These are phyloP conservation scores for Helenozyma rhizophorensis DNA, from an alignment of 805 yeast genomes.

Conservation along the genomic window DNA sequence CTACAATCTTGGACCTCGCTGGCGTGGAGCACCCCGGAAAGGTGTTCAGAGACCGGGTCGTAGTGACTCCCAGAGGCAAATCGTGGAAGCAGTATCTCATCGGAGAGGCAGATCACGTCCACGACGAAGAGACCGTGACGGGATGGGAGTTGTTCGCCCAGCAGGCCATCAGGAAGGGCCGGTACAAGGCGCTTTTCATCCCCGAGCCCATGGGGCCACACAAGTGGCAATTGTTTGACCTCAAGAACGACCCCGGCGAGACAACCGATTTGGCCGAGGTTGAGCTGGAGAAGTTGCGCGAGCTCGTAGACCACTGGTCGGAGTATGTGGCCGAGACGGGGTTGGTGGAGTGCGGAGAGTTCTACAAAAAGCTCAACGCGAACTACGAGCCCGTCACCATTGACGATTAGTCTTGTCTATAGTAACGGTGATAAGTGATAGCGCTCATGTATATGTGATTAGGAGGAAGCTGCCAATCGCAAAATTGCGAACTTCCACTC, in stretches of 20 bases:
- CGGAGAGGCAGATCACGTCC: conserved; percentile 26
- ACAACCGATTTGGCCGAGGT: conserved; percentile 38
- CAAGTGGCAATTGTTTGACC: conserved; percentile 38
- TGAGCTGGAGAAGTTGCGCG: conserved; percentile 34
- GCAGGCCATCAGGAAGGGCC: conserved; percentile 50
- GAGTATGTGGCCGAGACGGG: conserved; percentile 52
- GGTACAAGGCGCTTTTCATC: conserved; percentile 44
- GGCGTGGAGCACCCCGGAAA: conserved; percentile 41
- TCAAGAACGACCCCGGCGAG: conserved; percentile 49
- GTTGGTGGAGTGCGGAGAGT: conserved; percentile 28
- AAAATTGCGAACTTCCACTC: too few species aligned
- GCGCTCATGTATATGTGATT: too few species aligned
- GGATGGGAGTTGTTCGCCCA: conserved; percentile 61
- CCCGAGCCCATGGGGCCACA: conserved; percentile 48
- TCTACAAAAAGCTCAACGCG: conserved; percentile 1
- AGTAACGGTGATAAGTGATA: too few species aligned
- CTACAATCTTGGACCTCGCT: conserved; percentile 51
- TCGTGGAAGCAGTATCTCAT: conserved; percentile 40
- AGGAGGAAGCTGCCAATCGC: too few species aligned
- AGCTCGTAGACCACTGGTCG: conserved; percentile 46
- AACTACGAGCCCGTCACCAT: conserved; percentile 1
- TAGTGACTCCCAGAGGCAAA: conserved; percentile 42
- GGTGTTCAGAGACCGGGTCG: conserved; percentile 37
- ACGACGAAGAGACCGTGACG: conserved; percentile 40
- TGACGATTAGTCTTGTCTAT: too few species aligned